Base-by-base conservation (phyloP, 129 eudicot species). In the Flaveria bidentis region DNA sequence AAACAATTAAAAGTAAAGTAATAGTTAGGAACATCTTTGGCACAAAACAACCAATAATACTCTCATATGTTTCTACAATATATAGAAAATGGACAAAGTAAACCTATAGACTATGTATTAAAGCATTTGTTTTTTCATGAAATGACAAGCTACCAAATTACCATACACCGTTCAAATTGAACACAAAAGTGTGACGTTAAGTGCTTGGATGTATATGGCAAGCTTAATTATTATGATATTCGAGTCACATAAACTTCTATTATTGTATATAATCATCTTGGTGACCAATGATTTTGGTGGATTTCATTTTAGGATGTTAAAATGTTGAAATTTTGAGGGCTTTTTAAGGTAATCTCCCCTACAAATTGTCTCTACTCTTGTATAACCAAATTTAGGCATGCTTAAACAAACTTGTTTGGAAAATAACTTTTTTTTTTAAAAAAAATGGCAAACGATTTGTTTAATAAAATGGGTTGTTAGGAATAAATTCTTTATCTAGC, bases 171-270 rank as follows among this genome's bases (percentile, higher is more conserved):
- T 25, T 77, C 69, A n/a, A 60, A n/a, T 15, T 15, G 76, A 78
- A n/a, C 82, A 78, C 71, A 71, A 62, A 78, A 78, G 76, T 70
- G 82, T 62, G 51, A 57, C 60, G 10, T 47, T 70, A 58, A 70
- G 28, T 76, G 71, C 16, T 23, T 60, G 13, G 42, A 78, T 77
- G 18, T 50, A 78, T 78, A 46, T 78, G 56, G 72, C 53, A 50
- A 78, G 64, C 26, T 15, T 69, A 36, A 47, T 78, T 52, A 70
- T 78, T 50, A 69, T 20, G 22, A 20, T 33, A 78, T 26, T 26
- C 39, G 33, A 60, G 81, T 56, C 60, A n/a, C 45, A 57, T 28
- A 58, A 57, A 56, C 61, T 71, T 70, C 72, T 28, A 22, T 71
- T 51, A 61, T 50, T 50, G 73, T 13, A 49, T 13, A 49, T 36